Percentiles rank a stretch among this genome's conserved stretches.
These are phyloP conservation scores for Orbilia brochopaga DNA, from an alignment of 2,329 filamentous ascomycete species.

Conservation along the genomic window DNA sequence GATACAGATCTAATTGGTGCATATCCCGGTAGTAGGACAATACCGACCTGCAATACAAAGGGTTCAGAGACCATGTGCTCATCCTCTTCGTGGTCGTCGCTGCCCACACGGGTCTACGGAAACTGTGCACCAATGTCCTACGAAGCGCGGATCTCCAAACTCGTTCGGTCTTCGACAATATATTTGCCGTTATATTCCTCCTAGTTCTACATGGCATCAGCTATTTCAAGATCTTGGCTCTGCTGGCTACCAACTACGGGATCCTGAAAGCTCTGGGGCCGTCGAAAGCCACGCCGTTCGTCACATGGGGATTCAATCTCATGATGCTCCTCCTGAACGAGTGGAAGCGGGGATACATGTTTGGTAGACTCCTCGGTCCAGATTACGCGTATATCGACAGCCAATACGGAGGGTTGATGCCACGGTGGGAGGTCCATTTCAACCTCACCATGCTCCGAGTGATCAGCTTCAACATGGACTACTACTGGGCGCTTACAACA, in stretches of 20 bases:
- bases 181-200: slow-evolving; percentile 81
- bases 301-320: slow-evolving; percentile 91
- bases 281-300: slow-evolving; percentile 69
- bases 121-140: slow-evolving; percentile 65
- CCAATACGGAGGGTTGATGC: slow-evolving; percentile 76
- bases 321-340: slow-evolving; percentile 88
- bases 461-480: slow-evolving; percentile 96
- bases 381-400: slow-evolving; percentile 71
- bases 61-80: slow-evolving; percentile 84
- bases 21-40: slow-evolving; percentile 68
- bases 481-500: slow-evolving; percentile 82
- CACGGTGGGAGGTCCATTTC: slow-evolving; percentile 95
- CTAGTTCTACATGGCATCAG: slow-evolving; percentile 83
- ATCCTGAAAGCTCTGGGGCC: slow-evolving; percentile 60
- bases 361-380: slow-evolving; percentile 64
- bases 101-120: slow-evolving; percentile 51
- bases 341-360: slow-evolving; percentile 76
- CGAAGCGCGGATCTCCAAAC: slow-evolving; percentile 60
- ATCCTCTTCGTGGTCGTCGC: slow-evolving; percentile 74
- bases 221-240: slow-evolving; percentile 77
- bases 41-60: slow-evolving; percentile 84
- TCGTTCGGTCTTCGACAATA: slow-evolving; percentile 79
- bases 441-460: slow-evolving; percentile 91
- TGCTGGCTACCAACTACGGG: slow-evolving; percentile 81
- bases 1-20: slow-evolving; percentile 15